Percentiles rank a stretch among this genome's conserved stretches.
Conservation (phyloP, 2,329 filamentous ascomycete species). For the Aspergillus hortae region DNA sequence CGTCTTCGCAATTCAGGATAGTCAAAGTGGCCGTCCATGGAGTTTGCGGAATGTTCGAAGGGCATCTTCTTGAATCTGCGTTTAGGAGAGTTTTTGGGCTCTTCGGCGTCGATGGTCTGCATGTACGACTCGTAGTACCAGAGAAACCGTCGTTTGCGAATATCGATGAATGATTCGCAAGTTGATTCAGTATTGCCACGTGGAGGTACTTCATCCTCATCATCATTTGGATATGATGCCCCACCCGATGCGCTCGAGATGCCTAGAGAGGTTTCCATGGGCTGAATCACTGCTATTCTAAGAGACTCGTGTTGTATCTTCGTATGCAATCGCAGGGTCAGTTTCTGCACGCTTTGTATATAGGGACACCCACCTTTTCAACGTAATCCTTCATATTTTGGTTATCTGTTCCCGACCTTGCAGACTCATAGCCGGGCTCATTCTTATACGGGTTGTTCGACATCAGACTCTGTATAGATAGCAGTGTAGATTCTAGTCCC, state of each 20-base stretch:
- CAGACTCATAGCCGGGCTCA: slow-evolving; percentile 86
- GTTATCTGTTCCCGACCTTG: slow-evolving; percentile 65
- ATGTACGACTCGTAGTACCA: slow-evolving; percentile 96
- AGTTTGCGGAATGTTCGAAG: slow-evolving; percentile 74
- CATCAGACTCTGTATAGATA: slow-evolving; percentile 96
- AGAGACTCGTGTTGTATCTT: slow-evolving; percentile 90
- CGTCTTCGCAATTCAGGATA: slow-evolving; percentile 71
- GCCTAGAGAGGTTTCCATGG: slow-evolving; percentile 73
- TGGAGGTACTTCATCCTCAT: slow-evolving; percentile 26
- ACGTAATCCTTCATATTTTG: slow-evolving; percentile 71
- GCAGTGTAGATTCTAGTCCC: slow-evolving; percentile 85
- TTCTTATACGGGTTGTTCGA: slow-evolving; percentile 92
- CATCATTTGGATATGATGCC: slow-evolving; percentile 27
- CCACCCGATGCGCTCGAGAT: slow-evolving; percentile 43
- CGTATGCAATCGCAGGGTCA: neutral
- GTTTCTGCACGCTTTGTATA: neutral
- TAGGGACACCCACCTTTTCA: slow-evolving; percentile 59
- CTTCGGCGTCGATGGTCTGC: slow-evolving; percentile 56
- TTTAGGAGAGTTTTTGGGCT: slow-evolving; percentile 59
- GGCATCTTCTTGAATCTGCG: slow-evolving; percentile 74
- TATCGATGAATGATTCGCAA: slow-evolving; percentile 76
- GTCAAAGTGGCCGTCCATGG: slow-evolving; percentile 82
- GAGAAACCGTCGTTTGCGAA: slow-evolving; percentile 85
- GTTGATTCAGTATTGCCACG: slow-evolving; percentile 53
- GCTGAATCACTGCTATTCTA: slow-evolving; percentile 78